Evolutionary conservation across 176 grass and related monocot genomes (phyloP).

Genomic region (Avena atlantica): DNA sequence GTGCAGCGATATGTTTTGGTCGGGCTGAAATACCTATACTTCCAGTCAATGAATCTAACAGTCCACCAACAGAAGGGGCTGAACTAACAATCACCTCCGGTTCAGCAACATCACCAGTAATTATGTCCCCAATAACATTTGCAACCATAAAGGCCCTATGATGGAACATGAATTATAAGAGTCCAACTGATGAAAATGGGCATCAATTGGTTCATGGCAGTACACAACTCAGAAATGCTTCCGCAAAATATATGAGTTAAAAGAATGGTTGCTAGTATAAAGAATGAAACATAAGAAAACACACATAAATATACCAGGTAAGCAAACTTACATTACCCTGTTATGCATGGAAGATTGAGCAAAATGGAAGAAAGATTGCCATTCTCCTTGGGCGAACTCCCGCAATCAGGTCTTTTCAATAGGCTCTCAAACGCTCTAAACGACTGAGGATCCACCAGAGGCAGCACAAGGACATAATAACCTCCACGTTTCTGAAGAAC

Average conservation of each 20-base stretch:
- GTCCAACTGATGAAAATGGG: background rate
- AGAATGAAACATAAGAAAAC: conserved; percentile 26
- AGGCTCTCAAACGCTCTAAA: conserved; percentile 69
- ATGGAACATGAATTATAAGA: conserved; percentile 33
- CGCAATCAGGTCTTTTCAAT: conserved; percentile 70
- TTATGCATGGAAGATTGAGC: conserved; percentile 93
- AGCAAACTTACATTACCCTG: conserved; percentile 97
- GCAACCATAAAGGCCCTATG: conserved; percentile 92
- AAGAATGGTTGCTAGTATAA: background rate
- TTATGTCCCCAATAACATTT: conserved; percentile 81
- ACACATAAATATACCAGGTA: conserved; percentile 35
- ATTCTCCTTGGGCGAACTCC: conserved; percentile 69
- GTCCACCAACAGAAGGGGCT: conserved; percentile 76
- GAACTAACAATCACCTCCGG: conserved; percentile 76
- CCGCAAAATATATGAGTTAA: background rate
- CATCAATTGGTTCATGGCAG: background rate
- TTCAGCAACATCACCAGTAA: conserved; percentile 75
- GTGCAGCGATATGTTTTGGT: conserved; percentile 67
- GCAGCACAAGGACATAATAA: conserved; percentile 77
- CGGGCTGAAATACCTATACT: conserved; percentile 87
- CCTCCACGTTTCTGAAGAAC: conserved; percentile 75
- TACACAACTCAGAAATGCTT: conserved; percentile 1
- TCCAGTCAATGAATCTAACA: conserved; percentile 93
- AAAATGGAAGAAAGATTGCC: conserved; percentile 79
- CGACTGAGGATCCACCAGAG: conserved; percentile 71